A percentile compares a stretch with the other conserved stretches of the same genome.
Evolutionary conservation across 2,329 filamentous ascomycete species (phyloP).

Genomic region (Bimuria novae-zelandiae): DNA sequence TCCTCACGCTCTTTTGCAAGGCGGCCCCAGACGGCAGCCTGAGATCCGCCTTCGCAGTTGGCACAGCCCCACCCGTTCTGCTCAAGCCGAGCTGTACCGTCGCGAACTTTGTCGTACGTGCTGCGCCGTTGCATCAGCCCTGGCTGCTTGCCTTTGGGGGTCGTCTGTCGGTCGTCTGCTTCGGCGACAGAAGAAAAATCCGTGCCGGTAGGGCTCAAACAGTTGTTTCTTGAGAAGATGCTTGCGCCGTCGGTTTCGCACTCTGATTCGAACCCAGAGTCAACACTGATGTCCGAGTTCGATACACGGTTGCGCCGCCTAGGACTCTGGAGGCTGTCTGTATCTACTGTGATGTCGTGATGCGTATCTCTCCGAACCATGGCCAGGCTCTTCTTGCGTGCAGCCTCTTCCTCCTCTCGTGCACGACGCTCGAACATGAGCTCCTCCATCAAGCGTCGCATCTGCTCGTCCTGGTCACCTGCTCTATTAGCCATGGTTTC

Average conservation of each 20-base stretch:
- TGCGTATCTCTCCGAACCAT: conserved; percentile 28
- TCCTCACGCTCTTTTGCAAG: conserved; percentile 59
- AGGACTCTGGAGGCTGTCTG: conserved; percentile 13
- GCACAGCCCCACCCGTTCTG: conserved; percentile 38
- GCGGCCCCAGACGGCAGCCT: conserved; percentile 56
- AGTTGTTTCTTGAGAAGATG: conserved; percentile 44
- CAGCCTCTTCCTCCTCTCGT: conserved; percentile 42
- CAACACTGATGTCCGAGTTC: conserved; percentile 48
- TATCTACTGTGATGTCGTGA: not conserved
- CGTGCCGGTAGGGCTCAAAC: conserved; percentile 44
- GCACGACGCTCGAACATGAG: conserved; percentile 40
- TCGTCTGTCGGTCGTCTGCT: conserved; percentile 36
- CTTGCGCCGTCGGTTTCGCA: conserved; percentile 55
- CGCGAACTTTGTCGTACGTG: conserved; percentile 49
- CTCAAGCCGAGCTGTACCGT: conserved; percentile 39
- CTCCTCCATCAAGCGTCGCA: conserved; percentile 46
- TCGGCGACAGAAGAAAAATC: conserved; percentile 43
- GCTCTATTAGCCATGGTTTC: conserved; percentile 63
- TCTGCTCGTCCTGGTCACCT: conserved; percentile 60
- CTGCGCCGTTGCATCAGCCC: conserved; percentile 31
- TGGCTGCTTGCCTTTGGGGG: conserved; percentile 38
- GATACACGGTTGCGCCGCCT: conserved; percentile 41
- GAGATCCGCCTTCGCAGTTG: conserved; percentile 44
- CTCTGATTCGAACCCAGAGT: conserved; percentile 65
- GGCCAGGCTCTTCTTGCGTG: conserved; percentile 36